phyloP scores from a whole-genome alignment of 2,329 filamentous ascomycete species.

The Pseudocercospora eumusae region DNA sequence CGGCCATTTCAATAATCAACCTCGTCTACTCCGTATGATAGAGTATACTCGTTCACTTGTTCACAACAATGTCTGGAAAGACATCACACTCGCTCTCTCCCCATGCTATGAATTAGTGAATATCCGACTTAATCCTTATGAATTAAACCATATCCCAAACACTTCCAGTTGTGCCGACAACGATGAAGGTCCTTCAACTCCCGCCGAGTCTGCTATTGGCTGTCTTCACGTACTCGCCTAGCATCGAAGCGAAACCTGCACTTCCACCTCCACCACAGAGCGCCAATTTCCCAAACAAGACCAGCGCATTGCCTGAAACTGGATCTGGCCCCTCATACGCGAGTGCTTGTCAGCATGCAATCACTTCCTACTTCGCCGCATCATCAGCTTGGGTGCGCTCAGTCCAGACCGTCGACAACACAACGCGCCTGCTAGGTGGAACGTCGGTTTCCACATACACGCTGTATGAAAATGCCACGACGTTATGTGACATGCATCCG shows the following conservation, averaged over 20 bases:
- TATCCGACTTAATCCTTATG: too few species aligned
- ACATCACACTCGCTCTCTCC: conserved; percentile 3
- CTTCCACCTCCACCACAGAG: not conserved
- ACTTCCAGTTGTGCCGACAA: not conserved
- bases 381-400: conserved; percentile 6
- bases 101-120: not conserved
- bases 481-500: conserved; percentile 37
- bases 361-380: conserved; percentile 12
- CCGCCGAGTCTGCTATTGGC: conserved; percentile 22
- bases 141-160: not conserved
- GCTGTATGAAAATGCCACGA: conserved; percentile 36
- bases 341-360: conserved; percentile 13
- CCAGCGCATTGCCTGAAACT: not conserved
- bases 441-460: conserved; percentile 25
- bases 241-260: not conserved
- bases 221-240: conserved; percentile 16
- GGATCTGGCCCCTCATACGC: conserved; percentile 17
- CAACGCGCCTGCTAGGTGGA: conserved; percentile 24
- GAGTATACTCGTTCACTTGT: not conserved
- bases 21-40: too few species aligned
- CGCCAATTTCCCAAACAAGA: not conserved
- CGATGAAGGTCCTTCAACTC: conserved; percentile 21
- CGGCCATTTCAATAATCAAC: not conserved
- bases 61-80: not conserved
- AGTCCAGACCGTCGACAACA: conserved; percentile 13